phyloP scores from a whole-genome alignment of 495 filamentous ascomycete genomes.

The Lichenothelia convexa region DNA sequence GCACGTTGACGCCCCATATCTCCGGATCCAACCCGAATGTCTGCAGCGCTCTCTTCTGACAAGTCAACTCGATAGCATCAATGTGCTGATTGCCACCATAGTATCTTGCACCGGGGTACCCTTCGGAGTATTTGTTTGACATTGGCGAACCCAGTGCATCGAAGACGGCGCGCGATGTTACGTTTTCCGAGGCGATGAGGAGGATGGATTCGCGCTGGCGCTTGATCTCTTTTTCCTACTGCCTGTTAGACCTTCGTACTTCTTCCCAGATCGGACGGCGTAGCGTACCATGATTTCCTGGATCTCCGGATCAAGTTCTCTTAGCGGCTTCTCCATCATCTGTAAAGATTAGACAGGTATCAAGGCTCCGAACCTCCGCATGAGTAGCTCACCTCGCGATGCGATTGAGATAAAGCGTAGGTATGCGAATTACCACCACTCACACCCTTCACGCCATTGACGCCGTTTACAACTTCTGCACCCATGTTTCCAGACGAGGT shows the following conservation, averaged over 20 bases:
- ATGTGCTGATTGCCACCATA: constrained; percentile 99
- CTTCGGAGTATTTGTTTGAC: constrained; percentile 99
- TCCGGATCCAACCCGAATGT: constrained; percentile 72
- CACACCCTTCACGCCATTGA: too few relatives aligned
- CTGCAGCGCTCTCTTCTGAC: constrained; percentile 85
- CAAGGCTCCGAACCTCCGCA: background rate
- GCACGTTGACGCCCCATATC: constrained; percentile 98
- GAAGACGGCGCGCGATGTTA: constrained; percentile 76
- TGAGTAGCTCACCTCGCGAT: constrained; percentile 56
- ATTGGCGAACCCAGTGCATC: constrained; percentile 78
- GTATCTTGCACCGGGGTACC: constrained; percentile 95
- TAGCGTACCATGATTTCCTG: constrained; percentile 73
- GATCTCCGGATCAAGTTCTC: constrained; percentile 77
- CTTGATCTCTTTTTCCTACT: constrained; percentile 87
- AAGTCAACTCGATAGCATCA: constrained; percentile 84
- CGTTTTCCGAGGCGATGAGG: constrained; percentile 88
- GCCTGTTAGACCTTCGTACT: constrained; percentile 4
- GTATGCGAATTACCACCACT: too few relatives aligned
- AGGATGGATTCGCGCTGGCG: constrained; percentile 97
- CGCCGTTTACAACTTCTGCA: too few relatives aligned
- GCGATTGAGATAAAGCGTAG: constrained; percentile 77
- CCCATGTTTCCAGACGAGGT: too few relatives aligned
- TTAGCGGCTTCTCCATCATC: constrained; percentile 79
- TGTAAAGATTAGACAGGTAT: constrained; percentile 27
- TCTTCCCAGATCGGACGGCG: background rate